Conservation (phyloP, 176 grass and related monocot species). For the Typha latifolia region DNA sequence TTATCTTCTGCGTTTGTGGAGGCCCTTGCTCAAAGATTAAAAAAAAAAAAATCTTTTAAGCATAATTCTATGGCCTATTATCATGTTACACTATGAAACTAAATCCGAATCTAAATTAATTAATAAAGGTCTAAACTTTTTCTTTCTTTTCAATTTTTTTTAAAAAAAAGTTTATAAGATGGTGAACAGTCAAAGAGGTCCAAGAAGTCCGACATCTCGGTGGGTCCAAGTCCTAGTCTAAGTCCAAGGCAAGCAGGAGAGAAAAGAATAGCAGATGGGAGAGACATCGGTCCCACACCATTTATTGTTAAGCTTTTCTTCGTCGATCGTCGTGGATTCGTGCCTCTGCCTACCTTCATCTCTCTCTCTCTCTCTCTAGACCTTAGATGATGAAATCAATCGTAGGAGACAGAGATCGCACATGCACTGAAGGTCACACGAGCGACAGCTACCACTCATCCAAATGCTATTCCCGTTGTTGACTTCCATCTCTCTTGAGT, state of each 20-base stretch:
- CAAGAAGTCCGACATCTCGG: neutral
- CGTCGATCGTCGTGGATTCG: neutral
- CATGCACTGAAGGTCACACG: neutral
- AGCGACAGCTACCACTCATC: neutral
- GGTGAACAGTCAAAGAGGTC: neutral
- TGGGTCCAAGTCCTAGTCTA: no score
- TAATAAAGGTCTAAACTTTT: no score
- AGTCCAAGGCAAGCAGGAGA: neutral
- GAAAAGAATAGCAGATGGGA: neutral
- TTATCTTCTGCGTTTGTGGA: neutral
- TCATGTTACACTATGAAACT: no score
- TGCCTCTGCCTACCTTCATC: neutral
- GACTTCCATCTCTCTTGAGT: no score
- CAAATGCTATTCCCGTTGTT: no score
- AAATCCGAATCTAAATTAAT: no score
- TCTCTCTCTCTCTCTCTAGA: neutral
- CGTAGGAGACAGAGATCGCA: constrained; percentile 1
- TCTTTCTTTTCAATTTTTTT: no score
- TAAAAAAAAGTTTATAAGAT: no score
- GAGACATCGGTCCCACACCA: neutral
- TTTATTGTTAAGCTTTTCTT: neutral
- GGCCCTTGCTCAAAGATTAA: neutral
- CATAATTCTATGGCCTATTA: no score
- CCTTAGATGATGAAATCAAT: neutral
- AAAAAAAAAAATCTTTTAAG: neutral